phyloP scores from a whole-genome alignment of 352 stramenopile genomes.

The Thalassiosira hispida region DNA sequence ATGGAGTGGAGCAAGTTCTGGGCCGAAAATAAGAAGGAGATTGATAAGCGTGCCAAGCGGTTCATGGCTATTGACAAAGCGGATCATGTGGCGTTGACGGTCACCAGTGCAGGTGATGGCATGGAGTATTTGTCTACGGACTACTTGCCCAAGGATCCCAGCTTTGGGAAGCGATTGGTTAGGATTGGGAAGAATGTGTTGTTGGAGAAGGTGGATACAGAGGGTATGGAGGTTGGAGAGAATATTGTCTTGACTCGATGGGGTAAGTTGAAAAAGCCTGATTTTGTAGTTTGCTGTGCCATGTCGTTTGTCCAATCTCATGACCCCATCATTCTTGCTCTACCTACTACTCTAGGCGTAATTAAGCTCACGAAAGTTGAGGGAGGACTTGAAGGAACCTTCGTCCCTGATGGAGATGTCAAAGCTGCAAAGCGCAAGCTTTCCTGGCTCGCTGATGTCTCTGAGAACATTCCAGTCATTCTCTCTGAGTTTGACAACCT shows the following conservation, averaged over 20 bases:
- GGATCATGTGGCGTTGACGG: slow-evolving; percentile 88
- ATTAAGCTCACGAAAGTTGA: slow-evolving; percentile 95
- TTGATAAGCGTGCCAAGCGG: slow-evolving; percentile 93
- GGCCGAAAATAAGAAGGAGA: slow-evolving; percentile 98
- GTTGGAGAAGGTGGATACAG: slow-evolving; percentile 94
- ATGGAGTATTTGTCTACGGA: slow-evolving; percentile 75
- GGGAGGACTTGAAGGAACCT: slow-evolving; percentile 77
- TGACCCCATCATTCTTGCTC: background rate
- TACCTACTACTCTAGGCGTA: slow-evolving; percentile 62
- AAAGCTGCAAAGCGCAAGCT: slow-evolving; percentile 91
- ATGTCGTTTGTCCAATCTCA: background rate
- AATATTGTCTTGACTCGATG: slow-evolving; percentile 97
- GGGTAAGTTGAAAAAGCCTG: slow-evolving; percentile 88
- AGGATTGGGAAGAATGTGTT: slow-evolving; percentile 91
- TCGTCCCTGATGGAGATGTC: slow-evolving; percentile 87
- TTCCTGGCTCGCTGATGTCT: slow-evolving; percentile 93
- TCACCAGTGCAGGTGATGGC: slow-evolving; percentile 84
- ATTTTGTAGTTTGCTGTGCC: background rate
- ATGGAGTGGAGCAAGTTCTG: slow-evolving; percentile 99
- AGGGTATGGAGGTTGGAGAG: slow-evolving; percentile 93
- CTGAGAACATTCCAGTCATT: slow-evolving; percentile 81
- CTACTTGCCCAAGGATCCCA: slow-evolving; percentile 87
- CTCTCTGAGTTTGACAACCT: slow-evolving; percentile 99
- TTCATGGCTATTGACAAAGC: slow-evolving; percentile 96
- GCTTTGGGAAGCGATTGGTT: slow-evolving; percentile 82